Conservation (phyloP, 306 rosid species). For the Pachyrhizus erosus region DNA sequence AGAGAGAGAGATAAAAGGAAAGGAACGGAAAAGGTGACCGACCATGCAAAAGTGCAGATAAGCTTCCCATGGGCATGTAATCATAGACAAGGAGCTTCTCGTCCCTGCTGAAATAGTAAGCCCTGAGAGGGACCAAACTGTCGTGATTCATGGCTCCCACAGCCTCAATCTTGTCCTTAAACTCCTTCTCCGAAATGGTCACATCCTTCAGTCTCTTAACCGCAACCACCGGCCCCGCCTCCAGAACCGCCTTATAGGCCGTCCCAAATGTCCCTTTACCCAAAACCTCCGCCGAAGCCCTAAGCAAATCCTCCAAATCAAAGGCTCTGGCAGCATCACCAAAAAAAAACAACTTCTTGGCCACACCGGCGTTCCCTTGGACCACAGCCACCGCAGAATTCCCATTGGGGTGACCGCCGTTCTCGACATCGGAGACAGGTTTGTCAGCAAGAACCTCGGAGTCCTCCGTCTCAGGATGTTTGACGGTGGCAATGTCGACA, state of each 20-base stretch:
- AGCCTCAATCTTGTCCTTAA: slow-evolving; percentile 62
- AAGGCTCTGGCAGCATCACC: slow-evolving; percentile 54
- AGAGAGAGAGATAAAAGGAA: neutral
- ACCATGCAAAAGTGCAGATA: slow-evolving; percentile 83
- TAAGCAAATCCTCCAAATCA: slow-evolving; percentile 73
- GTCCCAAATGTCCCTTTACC: slow-evolving; percentile 80
- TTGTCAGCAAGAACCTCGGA: slow-evolving; percentile 46
- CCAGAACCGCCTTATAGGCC: slow-evolving; percentile 73
- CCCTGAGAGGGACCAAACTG: slow-evolving; percentile 74
- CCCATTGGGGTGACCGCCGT: slow-evolving; percentile 46
- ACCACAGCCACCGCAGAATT: slow-evolving; percentile 40
- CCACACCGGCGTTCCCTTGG: slow-evolving; percentile 3
- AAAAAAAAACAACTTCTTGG: slow-evolving; percentile 64
- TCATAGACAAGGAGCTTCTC: slow-evolving; percentile 75
- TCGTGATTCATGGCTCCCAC: slow-evolving; percentile 73
- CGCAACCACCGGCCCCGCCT: slow-evolving; percentile 66
- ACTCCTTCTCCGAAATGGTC: slow-evolving; percentile 59
- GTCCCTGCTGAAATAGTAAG: slow-evolving; percentile 68
- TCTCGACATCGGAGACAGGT: slow-evolving; percentile 47
- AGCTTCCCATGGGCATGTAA: slow-evolving; percentile 75
- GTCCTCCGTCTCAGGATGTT: slow-evolving; percentile 49
- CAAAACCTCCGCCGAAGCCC: slow-evolving; percentile 79
- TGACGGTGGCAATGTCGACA: slow-evolving; percentile 49
- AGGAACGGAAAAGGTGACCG: neutral
- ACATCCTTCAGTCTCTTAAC: slow-evolving; percentile 81